Percentiles rank a stretch among this genome's conserved stretches.
phyloP scores from a whole-genome alignment of 139 green algal species.

The Chlorella sp. region DNA sequence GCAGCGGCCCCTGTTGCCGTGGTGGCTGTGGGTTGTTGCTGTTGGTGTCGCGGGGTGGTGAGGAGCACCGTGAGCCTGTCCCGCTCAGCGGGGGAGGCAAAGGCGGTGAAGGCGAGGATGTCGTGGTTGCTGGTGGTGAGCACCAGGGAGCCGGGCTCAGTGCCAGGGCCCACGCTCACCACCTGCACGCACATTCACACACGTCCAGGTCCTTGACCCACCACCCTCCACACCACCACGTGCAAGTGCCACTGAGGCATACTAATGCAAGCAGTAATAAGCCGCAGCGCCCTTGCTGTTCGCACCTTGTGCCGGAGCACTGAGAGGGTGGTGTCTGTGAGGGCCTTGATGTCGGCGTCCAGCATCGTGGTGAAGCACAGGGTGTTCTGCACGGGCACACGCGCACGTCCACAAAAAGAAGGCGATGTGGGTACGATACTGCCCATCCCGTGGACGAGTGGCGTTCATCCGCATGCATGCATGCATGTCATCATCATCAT shows the following conservation, averaged over 20 bases:
- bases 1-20: too few relatives aligned
- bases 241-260: too few relatives aligned
- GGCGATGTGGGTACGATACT: too few relatives aligned
- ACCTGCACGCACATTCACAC: background rate
- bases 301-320: slow-evolving; percentile 15
- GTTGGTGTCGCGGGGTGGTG: too few relatives aligned
- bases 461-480: background rate
- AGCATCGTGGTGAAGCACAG: slow-evolving; percentile 32
- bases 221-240: too few relatives aligned
- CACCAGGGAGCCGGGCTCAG: slow-evolving; percentile 11
- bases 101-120: slow-evolving; percentile 3
- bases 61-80: too few relatives aligned
- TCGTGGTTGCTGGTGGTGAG: slow-evolving; percentile 13
- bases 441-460: background rate
- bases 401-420: too few relatives aligned
- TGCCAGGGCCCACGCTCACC: background rate
- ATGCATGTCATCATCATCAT: too few relatives aligned
- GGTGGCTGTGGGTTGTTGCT: too few relatives aligned
- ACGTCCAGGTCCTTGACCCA: too few relatives aligned
- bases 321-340: slow-evolving; percentile 21
- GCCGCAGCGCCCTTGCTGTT: too few relatives aligned
- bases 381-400: background rate
- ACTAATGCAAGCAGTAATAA: background rate
- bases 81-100: background rate
- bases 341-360: slow-evolving; percentile 13